A percentile compares a stretch with the other conserved stretches of the same genome.
These are phyloP conservation scores for Heterobasidion annosum DNA, from an alignment of 1,284 basidiomycete species.

Conservation along the genomic window DNA sequence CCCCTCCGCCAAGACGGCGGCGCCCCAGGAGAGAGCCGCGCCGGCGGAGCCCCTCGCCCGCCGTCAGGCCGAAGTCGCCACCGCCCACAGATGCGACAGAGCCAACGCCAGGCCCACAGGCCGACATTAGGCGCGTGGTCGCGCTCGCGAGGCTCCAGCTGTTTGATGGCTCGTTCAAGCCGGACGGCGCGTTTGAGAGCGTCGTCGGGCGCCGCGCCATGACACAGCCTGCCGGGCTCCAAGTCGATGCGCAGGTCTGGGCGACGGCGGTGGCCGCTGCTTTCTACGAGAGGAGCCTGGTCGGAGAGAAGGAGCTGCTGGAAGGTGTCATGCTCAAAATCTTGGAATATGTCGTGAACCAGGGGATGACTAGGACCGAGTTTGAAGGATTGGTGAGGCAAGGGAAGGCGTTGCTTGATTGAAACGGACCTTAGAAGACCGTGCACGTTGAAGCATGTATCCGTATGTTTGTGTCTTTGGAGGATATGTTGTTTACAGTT, in stretches of 20 bases:
- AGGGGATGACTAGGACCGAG: not conserved
- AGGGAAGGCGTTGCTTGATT: not conserved
- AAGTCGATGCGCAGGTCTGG: slow-evolving; percentile 23
- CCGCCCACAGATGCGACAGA: not conserved
- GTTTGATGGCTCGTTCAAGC: slow-evolving; percentile 38
- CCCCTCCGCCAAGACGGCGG: not conserved
- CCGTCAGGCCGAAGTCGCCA: slow-evolving; percentile 8
- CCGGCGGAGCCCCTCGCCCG: slow-evolving; percentile 21
- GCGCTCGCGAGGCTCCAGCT: slow-evolving; percentile 28
- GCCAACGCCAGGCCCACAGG: not conserved
- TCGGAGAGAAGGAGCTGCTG: slow-evolving; percentile 23
- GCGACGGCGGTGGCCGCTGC: slow-evolving; percentile 31
- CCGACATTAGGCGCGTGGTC: slow-evolving; percentile 6
- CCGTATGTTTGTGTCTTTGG: too few species aligned
- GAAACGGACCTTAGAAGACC: not conserved
- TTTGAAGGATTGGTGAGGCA: not conserved
- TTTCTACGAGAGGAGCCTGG: slow-evolving; percentile 24
- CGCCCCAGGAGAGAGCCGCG: not conserved
- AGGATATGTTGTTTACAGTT: too few species aligned
- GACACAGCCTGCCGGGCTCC: slow-evolving; percentile 14
- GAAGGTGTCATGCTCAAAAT: slow-evolving; percentile 28
- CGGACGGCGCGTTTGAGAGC: slow-evolving; percentile 17
- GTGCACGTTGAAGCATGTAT: too few species aligned
- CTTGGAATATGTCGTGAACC: slow-evolving; percentile 18
- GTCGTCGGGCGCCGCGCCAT: slow-evolving; percentile 21